Evolutionary conservation across 2,329 filamentous ascomycete species (phyloP).

Genomic region (Penicillium hesseltinei): DNA sequence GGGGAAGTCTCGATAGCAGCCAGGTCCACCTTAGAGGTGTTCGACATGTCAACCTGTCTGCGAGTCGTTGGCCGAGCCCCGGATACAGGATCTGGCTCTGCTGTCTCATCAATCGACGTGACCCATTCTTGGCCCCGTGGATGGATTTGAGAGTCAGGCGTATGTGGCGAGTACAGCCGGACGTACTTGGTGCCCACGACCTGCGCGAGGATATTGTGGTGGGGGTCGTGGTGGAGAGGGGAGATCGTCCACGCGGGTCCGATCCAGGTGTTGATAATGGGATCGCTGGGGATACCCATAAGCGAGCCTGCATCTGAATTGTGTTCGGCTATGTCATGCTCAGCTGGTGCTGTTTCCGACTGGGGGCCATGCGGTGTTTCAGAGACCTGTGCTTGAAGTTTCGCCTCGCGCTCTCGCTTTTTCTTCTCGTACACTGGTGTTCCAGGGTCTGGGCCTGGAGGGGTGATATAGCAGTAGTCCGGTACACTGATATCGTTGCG

Average conservation of each 20-base stretch:
- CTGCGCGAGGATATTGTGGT: constrained; percentile 88
- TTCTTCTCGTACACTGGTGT: constrained; percentile 48
- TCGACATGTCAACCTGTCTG: constrained; percentile 74
- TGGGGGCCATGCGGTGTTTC: background rate
- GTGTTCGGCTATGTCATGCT: constrained; percentile 5
- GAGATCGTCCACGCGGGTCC: constrained; percentile 85
- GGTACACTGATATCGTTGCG: constrained; percentile 74
- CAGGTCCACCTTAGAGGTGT: constrained; percentile 79
- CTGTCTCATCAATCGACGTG: constrained; percentile 14
- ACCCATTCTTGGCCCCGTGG: constrained; percentile 41
- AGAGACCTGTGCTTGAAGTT: background rate
- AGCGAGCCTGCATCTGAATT: constrained; percentile 11
- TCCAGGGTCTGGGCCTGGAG: constrained; percentile 55
- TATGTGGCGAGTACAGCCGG: constrained; percentile 73
- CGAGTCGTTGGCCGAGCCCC: constrained; percentile 5
- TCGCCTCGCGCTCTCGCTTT: constrained; percentile 22
- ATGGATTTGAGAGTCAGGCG: constrained; percentile 48
- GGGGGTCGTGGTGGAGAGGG: constrained; percentile 88
- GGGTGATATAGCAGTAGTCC: constrained; percentile 76
- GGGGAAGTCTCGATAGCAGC: constrained; percentile 61
- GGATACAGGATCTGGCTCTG: constrained; percentile 1
- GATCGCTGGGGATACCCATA: constrained; percentile 43
- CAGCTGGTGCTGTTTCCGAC: background rate
- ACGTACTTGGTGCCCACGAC: constrained; percentile 89
- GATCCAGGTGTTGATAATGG: constrained; percentile 87